Evolutionary conservation across 352 stramenopile genomes (phyloP).

Genomic region (Globisporangium nagaii): DNA sequence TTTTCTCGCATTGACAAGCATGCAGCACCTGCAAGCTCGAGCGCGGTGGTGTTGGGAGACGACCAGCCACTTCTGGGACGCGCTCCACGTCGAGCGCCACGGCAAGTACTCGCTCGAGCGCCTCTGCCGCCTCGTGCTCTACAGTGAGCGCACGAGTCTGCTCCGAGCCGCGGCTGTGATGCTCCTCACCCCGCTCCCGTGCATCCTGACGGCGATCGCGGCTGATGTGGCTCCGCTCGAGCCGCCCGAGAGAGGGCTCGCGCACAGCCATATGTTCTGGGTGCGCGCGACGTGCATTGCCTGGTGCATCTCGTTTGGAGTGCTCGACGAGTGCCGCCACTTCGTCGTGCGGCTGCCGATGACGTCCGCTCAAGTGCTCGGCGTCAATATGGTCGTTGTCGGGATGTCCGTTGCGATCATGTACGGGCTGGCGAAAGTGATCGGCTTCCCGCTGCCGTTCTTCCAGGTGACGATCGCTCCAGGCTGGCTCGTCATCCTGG

Average conservation of each 20-base stretch:
- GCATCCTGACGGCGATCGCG: neutral
- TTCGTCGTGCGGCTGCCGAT: neutral
- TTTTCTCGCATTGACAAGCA: too few relatives aligned
- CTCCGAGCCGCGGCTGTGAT: neutral
- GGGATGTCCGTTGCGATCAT: neutral
- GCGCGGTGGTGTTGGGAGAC: neutral
- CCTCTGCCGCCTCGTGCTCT: neutral
- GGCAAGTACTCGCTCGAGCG: slow-evolving; percentile 13
- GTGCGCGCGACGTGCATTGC: neutral
- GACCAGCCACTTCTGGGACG: neutral
- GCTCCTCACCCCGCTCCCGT: slow-evolving; percentile 6
- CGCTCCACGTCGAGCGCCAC: slow-evolving; percentile 9
- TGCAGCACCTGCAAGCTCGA: too few relatives aligned
- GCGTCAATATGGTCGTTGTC: neutral
- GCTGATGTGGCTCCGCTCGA: slow-evolving; percentile 5
- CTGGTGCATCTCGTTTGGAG: slow-evolving; percentile 5
- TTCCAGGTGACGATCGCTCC: neutral
- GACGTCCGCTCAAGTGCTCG: neutral
- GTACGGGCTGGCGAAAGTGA: neutral
- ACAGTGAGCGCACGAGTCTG: neutral
- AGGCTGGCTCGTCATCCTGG: neutral
- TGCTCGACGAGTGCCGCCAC: slow-evolving; percentile 9
- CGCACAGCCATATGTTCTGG: slow-evolving; percentile 4
- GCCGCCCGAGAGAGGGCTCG: neutral
- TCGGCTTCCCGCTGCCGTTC: neutral